These are phyloP conservation scores for Ophiostoma novo-ulmi DNA, from an alignment of 2,329 filamentous ascomycete genomes.

Conservation along the genomic window DNA sequence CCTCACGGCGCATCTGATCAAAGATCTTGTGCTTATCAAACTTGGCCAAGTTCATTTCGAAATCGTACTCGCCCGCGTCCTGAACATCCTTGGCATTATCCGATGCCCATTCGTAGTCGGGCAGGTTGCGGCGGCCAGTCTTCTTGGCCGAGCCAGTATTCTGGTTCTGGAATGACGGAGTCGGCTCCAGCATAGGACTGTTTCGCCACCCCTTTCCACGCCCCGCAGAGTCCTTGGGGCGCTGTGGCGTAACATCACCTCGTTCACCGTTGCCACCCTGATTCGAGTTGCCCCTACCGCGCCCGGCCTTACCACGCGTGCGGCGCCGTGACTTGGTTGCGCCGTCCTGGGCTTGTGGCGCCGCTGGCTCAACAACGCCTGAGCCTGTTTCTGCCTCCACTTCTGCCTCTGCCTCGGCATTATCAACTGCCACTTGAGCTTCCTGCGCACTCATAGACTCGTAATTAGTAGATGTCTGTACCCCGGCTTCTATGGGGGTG, in stretches of 20 bases:
- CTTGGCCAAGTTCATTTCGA: constrained; percentile 80
- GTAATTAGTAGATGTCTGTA: not conserved
- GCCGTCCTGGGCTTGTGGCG: not conserved
- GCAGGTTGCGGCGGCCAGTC: constrained; percentile 41
- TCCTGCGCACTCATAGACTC: constrained; percentile 12
- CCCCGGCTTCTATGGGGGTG: not conserved
- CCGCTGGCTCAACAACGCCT: not conserved
- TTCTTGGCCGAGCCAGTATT: constrained; percentile 58
- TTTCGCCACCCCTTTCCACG: constrained; percentile 54
- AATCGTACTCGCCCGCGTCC: constrained; percentile 92
- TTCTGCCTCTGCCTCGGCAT: not conserved
- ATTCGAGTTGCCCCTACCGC: constrained; percentile 33
- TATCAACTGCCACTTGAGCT: not conserved
- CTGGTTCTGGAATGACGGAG: constrained; percentile 59
- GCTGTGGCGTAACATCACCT: constrained; percentile 26
- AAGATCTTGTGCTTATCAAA: constrained; percentile 93
- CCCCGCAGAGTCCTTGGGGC: constrained; percentile 26
- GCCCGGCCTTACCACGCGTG: constrained; percentile 33
- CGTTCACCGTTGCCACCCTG: constrained; percentile 30
- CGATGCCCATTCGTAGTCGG: constrained; percentile 83
- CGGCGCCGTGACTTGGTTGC: constrained; percentile 24
- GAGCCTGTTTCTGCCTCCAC: not conserved
- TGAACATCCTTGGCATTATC: constrained; percentile 94
- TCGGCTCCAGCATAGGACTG: constrained; percentile 56
- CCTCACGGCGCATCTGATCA: constrained; percentile 83